Base-by-base conservation (phyloP, 345 rosid species). In the Salix viminalis region DNA sequence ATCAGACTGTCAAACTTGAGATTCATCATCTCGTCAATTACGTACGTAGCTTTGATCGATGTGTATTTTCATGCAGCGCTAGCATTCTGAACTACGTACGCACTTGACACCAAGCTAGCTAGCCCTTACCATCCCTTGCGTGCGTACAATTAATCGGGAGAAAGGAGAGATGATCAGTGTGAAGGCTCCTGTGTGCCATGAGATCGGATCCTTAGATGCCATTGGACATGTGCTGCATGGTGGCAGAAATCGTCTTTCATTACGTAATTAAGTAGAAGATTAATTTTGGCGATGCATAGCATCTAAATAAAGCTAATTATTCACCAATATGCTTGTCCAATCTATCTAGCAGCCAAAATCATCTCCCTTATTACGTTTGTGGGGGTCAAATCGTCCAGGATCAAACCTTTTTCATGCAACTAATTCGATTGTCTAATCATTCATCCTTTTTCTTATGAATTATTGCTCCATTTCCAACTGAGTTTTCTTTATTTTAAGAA, bases 61-160 rank as follows among this genome's bases (percentile, higher is more conserved):
- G 83, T 76, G 89, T 86, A 88, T 88, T 89, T 89, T 83, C 89
- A 83, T 82, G 91, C 87, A 75, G 44, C 60, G 52, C 52, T 54
- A 54, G n/a, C 42, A 8, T 39, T 39, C 8, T 9, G 42, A 39
- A 9, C 9, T 39, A 39, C 41, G 41, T 1, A 39, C 9, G 41
- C 41, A 39, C 41, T 6, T 1, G 9, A 50, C 6, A 1, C 56
- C 60, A 5, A 18, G 7, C n/a, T 7, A 18, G 7, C n/a, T 2
- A 16, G 46, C 61, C 12, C 61, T 54, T 54, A 46, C 11, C 67
- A 72, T 68, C 68, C 32, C 32, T 30, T 30, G 76, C 70, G 73
- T 30, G 76, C 70, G 73, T 83, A 79, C 81, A 56, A 65, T 56
- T 41, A 30, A 60, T 46, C 50, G 36, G 37, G 52, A 66, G 61